Percentiles rank a stretch among this genome's conserved stretches.
These are phyloP conservation scores for Phaeosphaeria sp. DNA, from an alignment of 2,329 filamentous ascomycete genomes.

Conservation along the genomic window DNA sequence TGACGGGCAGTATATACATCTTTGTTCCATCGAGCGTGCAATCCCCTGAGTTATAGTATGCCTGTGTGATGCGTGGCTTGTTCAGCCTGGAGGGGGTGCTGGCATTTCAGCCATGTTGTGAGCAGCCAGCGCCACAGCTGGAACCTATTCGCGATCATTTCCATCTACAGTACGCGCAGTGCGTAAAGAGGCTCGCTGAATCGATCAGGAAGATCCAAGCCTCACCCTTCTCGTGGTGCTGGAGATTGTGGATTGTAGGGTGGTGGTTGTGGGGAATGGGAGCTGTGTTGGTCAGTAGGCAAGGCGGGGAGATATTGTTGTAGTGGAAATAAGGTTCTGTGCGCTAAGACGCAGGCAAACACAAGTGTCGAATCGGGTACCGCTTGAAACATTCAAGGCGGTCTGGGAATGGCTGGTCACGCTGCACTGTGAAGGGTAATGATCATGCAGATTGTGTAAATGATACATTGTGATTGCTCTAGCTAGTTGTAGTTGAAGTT, in stretches of 20 bases:
- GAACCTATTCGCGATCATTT: not conserved
- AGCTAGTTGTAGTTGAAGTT: not conserved
- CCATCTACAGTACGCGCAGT: not conserved
- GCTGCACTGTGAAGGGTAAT: not conserved
- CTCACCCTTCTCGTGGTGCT: not conserved
- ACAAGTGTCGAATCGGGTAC: constrained; percentile 7
- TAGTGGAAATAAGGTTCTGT: constrained; percentile 23
- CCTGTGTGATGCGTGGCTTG: not conserved
- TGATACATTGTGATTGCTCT: not conserved
- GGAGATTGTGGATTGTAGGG: not conserved
- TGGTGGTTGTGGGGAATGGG: not conserved
- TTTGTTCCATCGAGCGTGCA: too few species aligned
- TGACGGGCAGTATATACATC: not conserved
- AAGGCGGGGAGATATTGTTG: constrained; percentile 5
- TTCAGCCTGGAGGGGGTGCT: not conserved
- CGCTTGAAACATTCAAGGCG: constrained; percentile 13
- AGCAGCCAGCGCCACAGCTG: not conserved
- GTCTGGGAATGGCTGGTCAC: constrained; percentile 1
- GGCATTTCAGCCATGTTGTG: not conserved
- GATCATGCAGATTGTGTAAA: not conserved
- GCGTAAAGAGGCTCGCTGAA: not conserved
- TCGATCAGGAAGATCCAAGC: not conserved
- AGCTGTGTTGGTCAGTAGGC: not conserved
- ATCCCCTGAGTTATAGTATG: not conserved
- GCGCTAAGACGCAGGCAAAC: constrained; percentile 14